Base-by-base conservation (phyloP, 495 filamentous ascomycete genomes). In the Xylaria grammica region DNA sequence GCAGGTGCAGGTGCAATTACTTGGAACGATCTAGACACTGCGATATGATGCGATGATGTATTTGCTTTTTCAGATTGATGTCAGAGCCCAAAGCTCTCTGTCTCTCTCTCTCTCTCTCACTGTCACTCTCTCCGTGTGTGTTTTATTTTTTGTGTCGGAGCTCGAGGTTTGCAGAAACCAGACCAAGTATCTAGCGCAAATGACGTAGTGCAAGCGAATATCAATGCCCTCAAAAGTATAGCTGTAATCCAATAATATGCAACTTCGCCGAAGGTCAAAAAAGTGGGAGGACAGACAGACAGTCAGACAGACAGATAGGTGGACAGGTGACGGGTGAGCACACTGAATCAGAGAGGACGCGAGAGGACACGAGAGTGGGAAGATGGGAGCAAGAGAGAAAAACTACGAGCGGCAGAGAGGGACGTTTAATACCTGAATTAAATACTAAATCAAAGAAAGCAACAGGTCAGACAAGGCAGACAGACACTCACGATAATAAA, bases 201-300 rank as follows among this genome's bases (percentile, higher is more conserved):
- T 61, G 58, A 61, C 58, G 58, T 51, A 60, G 6, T 7, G 19
- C 22, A 10, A n/a, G 46, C 3, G 58, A 51, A 38, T 61, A 61
- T 61, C 58, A 51, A 61, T 61, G 46, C 58, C 57, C 22, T 22
- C 58, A 26, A 40, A 22, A 52, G 58, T 40, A 51, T 26, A 50
- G 48, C 22, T 40, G 22, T 27, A 32, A 22, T 3, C 7, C 42
- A 40, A 3, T 3, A 15, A 1, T 40, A n/a, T 29, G 54, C n/a
- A 57, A 27, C 19, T 17, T 42, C 29, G n/a, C 30, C 4, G 17
- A 26, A 8, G 27, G 19, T 32, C 54, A 32, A 15, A 4, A 40
- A 55, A 30, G 50, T 19, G 34, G 24, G 34, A 24, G 24, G 40
- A 24, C 24, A 55, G 17, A 53, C 17, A 53, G 26, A 32, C 11